Conservation (phyloP, 768 basidiomycete species). For the Tremella yokohamensis region DNA sequence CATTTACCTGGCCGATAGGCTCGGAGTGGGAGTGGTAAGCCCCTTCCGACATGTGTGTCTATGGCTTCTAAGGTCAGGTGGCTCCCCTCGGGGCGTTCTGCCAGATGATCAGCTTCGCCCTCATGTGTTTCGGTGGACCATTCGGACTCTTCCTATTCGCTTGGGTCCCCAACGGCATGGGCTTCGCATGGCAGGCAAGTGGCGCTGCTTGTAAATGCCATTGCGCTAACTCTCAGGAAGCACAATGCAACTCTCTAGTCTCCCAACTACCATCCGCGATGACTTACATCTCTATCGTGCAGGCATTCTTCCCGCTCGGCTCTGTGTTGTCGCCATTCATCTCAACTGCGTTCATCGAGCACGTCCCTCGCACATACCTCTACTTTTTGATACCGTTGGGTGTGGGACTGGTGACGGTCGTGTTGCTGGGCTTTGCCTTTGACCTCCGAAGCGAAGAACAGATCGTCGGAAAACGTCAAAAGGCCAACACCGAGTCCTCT, state of each 20-base stretch:
- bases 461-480: slow-evolving; percentile 38
- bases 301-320: slow-evolving; percentile 47
- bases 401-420: slow-evolving; percentile 61
- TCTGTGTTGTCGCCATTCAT: slow-evolving; percentile 63
- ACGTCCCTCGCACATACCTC: slow-evolving; percentile 49
- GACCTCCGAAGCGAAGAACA: slow-evolving; percentile 65
- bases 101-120: slow-evolving; percentile 27
- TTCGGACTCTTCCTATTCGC: slow-evolving; percentile 54
- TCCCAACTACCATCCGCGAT: slow-evolving; percentile 51
- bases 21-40: slow-evolving; percentile 27
- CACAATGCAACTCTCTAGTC: slow-evolving; percentile 55
- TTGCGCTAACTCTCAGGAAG: slow-evolving; percentile 49
- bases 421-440: slow-evolving; percentile 60
- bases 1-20: slow-evolving; percentile 50
- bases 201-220: too few species aligned
- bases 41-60: too few species aligned
- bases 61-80: too few species aligned
- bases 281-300: slow-evolving; percentile 38
- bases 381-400: slow-evolving; percentile 68
- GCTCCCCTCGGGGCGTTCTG: slow-evolving; percentile 2
- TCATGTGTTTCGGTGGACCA: slow-evolving; percentile 53
- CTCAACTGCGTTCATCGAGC: slow-evolving; percentile 64
- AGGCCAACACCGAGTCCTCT: background rate
- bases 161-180: slow-evolving; percentile 53
- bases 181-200: slow-evolving; percentile 54